Conservation (phyloP, 2,329 filamentous ascomycete genomes). For the Kalaharituber pfeilii region DNA sequence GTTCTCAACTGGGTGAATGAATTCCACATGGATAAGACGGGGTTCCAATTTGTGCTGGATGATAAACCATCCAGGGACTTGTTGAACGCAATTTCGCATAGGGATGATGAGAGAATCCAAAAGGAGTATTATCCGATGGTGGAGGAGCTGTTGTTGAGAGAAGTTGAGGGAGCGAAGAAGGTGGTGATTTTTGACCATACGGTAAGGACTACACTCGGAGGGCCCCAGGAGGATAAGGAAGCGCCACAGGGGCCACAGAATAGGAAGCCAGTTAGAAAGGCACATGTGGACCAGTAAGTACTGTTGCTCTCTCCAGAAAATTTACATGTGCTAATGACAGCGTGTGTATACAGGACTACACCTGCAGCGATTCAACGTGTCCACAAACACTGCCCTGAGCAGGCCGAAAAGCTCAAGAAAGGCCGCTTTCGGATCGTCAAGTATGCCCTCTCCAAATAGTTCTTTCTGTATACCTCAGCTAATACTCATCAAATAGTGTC, state of each 20-base stretch:
- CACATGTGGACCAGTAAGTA: slow-evolving; percentile 2
- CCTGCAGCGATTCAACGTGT: background rate
- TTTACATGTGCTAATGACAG: no score
- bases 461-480: background rate
- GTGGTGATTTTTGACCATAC: slow-evolving; percentile 4
- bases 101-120: background rate
- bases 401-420: background rate
- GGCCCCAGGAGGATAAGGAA: background rate
- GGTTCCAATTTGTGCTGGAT: background rate
- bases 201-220: background rate
- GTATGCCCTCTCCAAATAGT: background rate
- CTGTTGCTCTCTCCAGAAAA: background rate
- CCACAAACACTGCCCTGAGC: background rate
- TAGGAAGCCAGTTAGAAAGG: background rate
- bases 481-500: slow-evolving; percentile 2
- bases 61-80: background rate
- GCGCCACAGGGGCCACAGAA: background rate
- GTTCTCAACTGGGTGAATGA: background rate
- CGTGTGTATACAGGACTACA: no score
- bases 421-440: slow-evolving; percentile 5
- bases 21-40: background rate
- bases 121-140: slow-evolving; percentile 1
- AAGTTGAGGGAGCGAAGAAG: background rate
- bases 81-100: background rate
- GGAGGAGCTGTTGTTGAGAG: background rate